Evolutionary conservation across 1,284 basidiomycete genomes (phyloP).

Genomic region (Ustilago loliicola): DNA sequence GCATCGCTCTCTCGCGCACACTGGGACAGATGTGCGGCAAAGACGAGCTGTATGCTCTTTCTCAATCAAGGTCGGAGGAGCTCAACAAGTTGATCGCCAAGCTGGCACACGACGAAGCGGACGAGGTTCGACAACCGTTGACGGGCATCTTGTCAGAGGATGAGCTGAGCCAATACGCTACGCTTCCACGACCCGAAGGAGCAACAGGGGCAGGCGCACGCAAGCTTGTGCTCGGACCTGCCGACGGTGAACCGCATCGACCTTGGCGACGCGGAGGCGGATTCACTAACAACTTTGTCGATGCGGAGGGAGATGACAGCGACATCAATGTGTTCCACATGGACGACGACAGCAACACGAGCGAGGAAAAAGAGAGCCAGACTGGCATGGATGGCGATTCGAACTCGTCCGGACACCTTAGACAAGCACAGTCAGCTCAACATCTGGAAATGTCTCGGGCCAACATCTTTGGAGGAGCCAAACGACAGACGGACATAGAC

Average conservation of each 20-base stretch:
- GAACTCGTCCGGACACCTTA: conserved; percentile 6
- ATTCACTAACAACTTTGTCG: conserved; percentile 36
- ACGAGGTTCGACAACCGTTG: conserved; percentile 60
- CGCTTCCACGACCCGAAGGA: conserved; percentile 3
- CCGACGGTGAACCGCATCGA: conserved; percentile 55
- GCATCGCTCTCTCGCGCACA: conserved; percentile 84
- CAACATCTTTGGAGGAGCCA: conserved; percentile 36
- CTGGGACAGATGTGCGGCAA: conserved; percentile 73
- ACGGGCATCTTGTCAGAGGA: conserved; percentile 39
- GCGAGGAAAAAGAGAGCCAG: conserved; percentile 18
- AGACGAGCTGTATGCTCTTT: conserved; percentile 65
- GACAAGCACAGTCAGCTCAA: conserved; percentile 35
- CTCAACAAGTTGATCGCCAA: conserved; percentile 57
- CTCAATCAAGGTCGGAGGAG: conserved; percentile 47
- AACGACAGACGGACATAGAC: conserved; percentile 27
- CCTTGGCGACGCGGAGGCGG: conserved; percentile 41
- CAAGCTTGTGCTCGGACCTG: conserved; percentile 64
- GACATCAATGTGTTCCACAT: conserved; percentile 43
- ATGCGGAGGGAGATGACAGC: conserved; percentile 31
- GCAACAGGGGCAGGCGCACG: conserved; percentile 11
- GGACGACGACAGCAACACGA: conserved; percentile 37
- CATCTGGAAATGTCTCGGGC: conserved; percentile 44
- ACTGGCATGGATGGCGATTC: conserved; percentile 1
- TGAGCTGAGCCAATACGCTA: conserved; percentile 20
- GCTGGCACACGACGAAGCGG: conserved; percentile 54